Evolutionary conservation across 148 eudicot genomes (phyloP).

Genomic region (Chenopodium album): DNA sequence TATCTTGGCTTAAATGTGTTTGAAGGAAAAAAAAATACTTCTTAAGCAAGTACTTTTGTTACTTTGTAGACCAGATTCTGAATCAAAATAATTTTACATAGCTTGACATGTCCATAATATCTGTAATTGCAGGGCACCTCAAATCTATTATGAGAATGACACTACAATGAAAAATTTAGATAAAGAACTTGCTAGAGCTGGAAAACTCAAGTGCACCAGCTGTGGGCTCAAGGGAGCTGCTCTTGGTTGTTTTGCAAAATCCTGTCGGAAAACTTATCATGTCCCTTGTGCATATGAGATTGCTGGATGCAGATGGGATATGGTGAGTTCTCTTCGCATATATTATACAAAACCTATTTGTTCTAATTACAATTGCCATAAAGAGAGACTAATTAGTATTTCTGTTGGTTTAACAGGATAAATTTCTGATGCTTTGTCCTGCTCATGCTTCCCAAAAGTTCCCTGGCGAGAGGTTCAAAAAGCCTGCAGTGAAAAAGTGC

Average conservation of each 20-base stretch:
- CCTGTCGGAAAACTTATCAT: constrained; percentile 80
- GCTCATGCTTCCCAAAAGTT: constrained; percentile 58
- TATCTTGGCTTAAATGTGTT: neutral
- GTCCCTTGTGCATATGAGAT: constrained; percentile 70
- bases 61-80: neutral
- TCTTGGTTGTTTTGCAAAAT: constrained; percentile 76
- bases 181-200: constrained; percentile 72
- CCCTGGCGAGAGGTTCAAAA: constrained; percentile 66
- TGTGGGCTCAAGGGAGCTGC: constrained; percentile 92
- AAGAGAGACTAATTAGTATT: neutral
- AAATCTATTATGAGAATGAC: constrained; percentile 59
- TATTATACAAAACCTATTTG: neutral
- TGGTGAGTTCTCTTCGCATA: constrained; percentile 41
- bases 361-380: neutral
- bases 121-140: constrained; percentile 76
- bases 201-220: constrained; percentile 73
- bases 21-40: neutral
- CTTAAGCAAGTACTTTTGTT: neutral
- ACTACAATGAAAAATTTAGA: constrained; percentile 57
- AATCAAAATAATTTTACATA: neutral
- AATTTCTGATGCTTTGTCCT: constrained; percentile 72
- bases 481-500: constrained; percentile 31
- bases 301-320: constrained; percentile 80
- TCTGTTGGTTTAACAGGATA: constrained; percentile 41
- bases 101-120: neutral